Percentiles rank a stretch among this genome's conserved stretches.
Evolutionary conservation across 495 filamentous ascomycete genomes (phyloP).

Genomic region (Thozetella sp.): DNA sequence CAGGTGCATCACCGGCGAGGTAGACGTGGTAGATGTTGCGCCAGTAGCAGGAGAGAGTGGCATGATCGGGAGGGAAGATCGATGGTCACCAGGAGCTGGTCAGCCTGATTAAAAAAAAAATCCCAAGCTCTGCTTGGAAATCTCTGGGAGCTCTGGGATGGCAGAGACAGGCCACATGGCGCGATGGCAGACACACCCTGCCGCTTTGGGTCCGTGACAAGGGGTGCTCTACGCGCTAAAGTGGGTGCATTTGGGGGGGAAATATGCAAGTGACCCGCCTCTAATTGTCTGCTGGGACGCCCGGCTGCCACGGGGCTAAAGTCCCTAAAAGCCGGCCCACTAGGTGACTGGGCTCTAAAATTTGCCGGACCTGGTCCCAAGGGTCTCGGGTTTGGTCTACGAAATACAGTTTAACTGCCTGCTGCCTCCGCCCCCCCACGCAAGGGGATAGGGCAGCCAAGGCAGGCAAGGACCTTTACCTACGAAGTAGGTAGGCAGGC

Average conservation of each 20-base stretch:
- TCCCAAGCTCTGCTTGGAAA: background rate
- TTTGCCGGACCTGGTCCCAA: too few species aligned
- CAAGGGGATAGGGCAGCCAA: too few species aligned
- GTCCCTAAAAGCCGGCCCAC: background rate
- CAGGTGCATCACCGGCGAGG: conserved; percentile 14
- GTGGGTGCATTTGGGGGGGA: background rate
- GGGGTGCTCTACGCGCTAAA: conserved; percentile 2
- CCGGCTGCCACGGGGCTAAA: background rate
- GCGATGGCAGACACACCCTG: conserved; percentile 3
- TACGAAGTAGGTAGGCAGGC: too few species aligned
- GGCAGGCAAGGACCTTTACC: too few species aligned
- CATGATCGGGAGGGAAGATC: background rate
- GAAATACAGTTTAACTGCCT: too few species aligned
- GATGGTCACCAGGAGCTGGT: conserved; percentile 2
- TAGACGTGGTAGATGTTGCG: background rate
- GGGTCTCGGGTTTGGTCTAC: too few species aligned
- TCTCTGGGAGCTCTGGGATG: conserved; percentile 3
- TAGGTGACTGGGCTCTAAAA: too few species aligned
- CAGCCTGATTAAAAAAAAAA: conserved; percentile 3
- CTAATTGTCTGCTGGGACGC: background rate
- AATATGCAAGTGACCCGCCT: conserved; percentile 2
- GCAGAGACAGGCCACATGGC: conserved; percentile 6
- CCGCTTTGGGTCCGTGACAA: background rate
- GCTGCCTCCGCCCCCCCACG: too few species aligned
- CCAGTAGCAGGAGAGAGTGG: background rate